phyloP scores from a whole-genome alignment of 1,284 basidiomycete genomes.

The Marasmius sp. region DNA sequence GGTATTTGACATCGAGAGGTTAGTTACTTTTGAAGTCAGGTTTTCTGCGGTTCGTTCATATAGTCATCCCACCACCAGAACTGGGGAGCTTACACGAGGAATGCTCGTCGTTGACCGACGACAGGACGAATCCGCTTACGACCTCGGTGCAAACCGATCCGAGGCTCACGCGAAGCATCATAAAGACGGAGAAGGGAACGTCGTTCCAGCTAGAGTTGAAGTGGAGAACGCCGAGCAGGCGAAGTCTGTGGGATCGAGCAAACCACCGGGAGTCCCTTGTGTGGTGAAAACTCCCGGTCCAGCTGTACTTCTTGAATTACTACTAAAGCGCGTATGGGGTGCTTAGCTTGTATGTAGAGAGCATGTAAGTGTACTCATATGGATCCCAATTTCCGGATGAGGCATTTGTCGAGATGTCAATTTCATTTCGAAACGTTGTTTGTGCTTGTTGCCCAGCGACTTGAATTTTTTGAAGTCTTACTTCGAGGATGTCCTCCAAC shows the following conservation, averaged over 20 bases:
- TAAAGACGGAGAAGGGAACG: constrained; percentile 27
- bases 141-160: constrained; percentile 61
- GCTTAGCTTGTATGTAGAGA: constrained; percentile 14
- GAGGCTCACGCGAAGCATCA: constrained; percentile 56
- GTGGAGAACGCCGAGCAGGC: constrained; percentile 31
- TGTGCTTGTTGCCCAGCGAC: not conserved
- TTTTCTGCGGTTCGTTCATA: not conserved
- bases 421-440: not conserved
- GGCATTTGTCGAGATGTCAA: not conserved
- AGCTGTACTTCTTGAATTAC: constrained; percentile 41
- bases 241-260: constrained; percentile 2
- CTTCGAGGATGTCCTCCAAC: constrained; percentile 21
- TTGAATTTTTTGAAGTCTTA: not conserved
- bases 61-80: constrained; percentile 26
- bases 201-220: constrained; percentile 53
- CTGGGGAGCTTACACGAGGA: constrained; percentile 62
- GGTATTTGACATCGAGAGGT: constrained; percentile 72
- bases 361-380: not conserved
- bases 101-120: constrained; percentile 76
- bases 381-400: not conserved
- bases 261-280: constrained; percentile 45
- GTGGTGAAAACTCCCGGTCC: constrained; percentile 60
- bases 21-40: constrained; percentile 10
- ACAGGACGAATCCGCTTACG: constrained; percentile 56
- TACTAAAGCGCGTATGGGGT: constrained; percentile 63